Evolutionary conservation across 1,284 basidiomycete species (phyloP).

Genomic region (Takashimella tepidaria): DNA sequence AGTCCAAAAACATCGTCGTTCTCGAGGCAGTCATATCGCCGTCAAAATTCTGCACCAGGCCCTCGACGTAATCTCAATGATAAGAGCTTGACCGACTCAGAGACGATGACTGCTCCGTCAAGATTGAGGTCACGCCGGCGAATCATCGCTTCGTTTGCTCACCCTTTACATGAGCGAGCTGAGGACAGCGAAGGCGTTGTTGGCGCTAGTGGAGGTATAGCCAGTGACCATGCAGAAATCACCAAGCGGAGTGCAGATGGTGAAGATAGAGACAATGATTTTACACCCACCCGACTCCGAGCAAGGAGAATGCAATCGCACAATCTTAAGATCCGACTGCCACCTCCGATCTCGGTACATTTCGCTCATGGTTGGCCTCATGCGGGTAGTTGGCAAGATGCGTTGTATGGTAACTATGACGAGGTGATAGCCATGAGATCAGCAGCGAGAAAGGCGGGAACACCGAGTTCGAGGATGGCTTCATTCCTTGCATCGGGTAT

Average conservation of each 20-base stretch:
- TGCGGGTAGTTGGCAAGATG: slow-evolving; percentile 44
- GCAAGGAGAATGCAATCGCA: slow-evolving; percentile 7
- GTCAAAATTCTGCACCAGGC: not conserved
- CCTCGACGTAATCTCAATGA: not conserved
- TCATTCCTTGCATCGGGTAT: not conserved
- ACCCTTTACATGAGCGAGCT: not conserved
- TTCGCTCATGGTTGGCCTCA: slow-evolving; percentile 39
- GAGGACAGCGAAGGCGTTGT: not conserved
- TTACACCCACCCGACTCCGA: slow-evolving; percentile 14
- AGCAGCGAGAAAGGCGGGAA: not conserved
- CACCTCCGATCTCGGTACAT: slow-evolving; percentile 29
- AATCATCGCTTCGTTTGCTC: not conserved
- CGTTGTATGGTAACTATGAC: slow-evolving; percentile 32
- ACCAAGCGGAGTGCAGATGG: not conserved
- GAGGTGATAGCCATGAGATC: slow-evolving; percentile 4
- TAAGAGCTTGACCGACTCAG: slow-evolving; percentile 16
- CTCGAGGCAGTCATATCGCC: not conserved
- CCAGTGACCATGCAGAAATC: not conserved
- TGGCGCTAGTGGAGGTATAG: not conserved
- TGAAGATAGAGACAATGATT: not conserved
- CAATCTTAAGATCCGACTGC: slow-evolving; percentile 30
- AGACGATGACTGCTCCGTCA: slow-evolving; percentile 10
- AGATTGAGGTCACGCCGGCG: slow-evolving; percentile 9
- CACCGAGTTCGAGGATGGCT: not conserved
- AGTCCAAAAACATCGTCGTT: not conserved